Base-by-base conservation (phyloP, 768 basidiomycete genomes). In the Podaxis sp. region DNA sequence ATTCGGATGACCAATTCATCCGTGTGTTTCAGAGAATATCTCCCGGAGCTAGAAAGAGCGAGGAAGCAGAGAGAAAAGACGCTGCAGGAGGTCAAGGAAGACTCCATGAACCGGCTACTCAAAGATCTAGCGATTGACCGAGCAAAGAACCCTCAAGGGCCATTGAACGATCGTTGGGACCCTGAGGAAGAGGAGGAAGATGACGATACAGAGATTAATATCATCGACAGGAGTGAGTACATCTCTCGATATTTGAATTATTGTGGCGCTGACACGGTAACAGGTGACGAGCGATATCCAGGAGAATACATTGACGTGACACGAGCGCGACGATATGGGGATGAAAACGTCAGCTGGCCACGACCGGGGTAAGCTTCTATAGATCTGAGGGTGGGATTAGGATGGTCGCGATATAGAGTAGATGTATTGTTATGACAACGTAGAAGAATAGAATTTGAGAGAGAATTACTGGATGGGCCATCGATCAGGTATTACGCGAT, bases 1-100 rank as follows among this genome's bases (percentile, higher is more conserved):
- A 29, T 19, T 63, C 40, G 27, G 38, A 27, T 49, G 51, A 54
- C 47, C 55, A 4, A 17, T 59, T 25, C 55, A 53, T 29, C 29
- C 13, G 57, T 29, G 46, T 53, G 29, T 60, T 62, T 33, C 73
- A 96, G 94, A 64, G 93, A 95, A 59, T 99, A 98, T 72, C 82
- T 94, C 37, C 95, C 96, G 0, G 96, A 98, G 70, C 82, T 98
- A 4, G 82, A 88, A 49, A 84, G 87, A 37, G 85, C 94, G 17
- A 84, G 84, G 15, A 81, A 80, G 7, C 77, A 80, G 3, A 83
- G 88, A 29, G 88, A 91, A 59, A 80, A 85, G 67, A 80, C 85
- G 0, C 78, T 93, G 8, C 80, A 84, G 57, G 84, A 82, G 43
- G 78, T 79, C 49, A 93, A 94, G 70, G 80, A 86, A 25, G 93